A percentile compares a stretch with the other conserved stretches of the same genome.
phyloP scores from a whole-genome alignment of 805 yeast species.

The Candida ponderosae region DNA sequence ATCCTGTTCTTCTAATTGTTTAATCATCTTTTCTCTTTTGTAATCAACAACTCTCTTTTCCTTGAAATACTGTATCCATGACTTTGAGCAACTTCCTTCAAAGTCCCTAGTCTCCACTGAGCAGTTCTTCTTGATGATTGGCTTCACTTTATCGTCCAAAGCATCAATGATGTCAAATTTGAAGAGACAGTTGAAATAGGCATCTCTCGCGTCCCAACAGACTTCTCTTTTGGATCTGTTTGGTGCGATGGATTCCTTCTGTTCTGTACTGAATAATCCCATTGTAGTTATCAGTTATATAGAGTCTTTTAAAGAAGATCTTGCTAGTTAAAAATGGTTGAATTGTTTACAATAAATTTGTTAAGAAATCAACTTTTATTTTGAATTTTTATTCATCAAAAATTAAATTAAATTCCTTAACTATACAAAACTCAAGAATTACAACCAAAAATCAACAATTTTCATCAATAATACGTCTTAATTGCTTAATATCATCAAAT shows the following conservation, averaged over 20 bases:
- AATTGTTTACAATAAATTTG: no score
- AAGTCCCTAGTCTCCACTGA: constrained; percentile 48
- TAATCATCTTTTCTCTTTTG: constrained; percentile 58
- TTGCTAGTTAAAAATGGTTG: no score
- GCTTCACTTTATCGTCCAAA: constrained; percentile 41
- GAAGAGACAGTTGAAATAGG: constrained; percentile 68
- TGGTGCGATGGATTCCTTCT: constrained; percentile 35
- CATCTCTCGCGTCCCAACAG: constrained; percentile 91
- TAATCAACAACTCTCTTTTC: constrained; percentile 79
- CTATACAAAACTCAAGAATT: no score
- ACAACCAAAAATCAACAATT: no score
- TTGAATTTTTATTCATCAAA: no score
- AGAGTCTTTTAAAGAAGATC: no score
- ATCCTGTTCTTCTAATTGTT: constrained; percentile 65
- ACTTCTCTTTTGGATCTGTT: constrained; percentile 60
- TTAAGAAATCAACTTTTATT: no score
- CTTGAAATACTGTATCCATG: constrained; percentile 89
- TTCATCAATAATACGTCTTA: not conserved
- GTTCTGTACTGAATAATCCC: constrained; percentile 40
- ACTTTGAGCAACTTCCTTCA: constrained; percentile 68
- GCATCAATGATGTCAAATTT: constrained; percentile 62
- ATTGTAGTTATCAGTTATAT: no score
- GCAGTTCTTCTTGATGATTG: constrained; percentile 48
- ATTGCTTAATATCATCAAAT: not conserved
- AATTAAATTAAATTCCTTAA: no score